Evolutionary conservation across 208 protist genomes (phyloP).

Genomic region (Trypanosoma brucei): DNA sequence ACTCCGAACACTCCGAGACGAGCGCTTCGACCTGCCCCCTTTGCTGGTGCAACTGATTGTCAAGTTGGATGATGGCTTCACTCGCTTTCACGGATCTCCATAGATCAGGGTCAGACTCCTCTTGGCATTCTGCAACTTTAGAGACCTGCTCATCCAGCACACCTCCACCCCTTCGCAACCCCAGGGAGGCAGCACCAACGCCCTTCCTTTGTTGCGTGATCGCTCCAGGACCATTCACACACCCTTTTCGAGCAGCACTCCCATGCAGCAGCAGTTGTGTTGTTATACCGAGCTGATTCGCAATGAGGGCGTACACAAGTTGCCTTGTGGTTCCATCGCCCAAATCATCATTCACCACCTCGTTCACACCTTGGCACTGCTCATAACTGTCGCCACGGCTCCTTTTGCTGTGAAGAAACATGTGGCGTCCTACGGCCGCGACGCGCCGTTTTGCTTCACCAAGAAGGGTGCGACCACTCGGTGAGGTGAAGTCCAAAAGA

Average conservation of each 20-base stretch:
- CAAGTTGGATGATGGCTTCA: conserved; percentile 19
- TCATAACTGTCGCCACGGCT: background rate
- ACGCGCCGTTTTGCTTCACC: conserved; percentile 13
- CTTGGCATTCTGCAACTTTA: too few relatives aligned
- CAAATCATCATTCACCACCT: background rate
- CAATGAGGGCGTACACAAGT: too few relatives aligned
- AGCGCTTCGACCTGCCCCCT: conserved; percentile 8
- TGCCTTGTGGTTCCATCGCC: too few relatives aligned
- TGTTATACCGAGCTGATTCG: too few relatives aligned
- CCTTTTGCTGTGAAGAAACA: conserved; percentile 7
- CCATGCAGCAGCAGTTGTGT: too few relatives aligned
- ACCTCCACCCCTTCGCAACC: too few relatives aligned
- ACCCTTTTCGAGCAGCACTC: too few relatives aligned
- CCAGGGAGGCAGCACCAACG: too few relatives aligned
- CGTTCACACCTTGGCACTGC: background rate
- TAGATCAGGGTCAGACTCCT: conserved; percentile 1
- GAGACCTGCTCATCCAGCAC: too few relatives aligned
- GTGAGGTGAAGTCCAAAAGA: conserved; percentile 11
- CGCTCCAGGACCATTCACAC: too few relatives aligned
- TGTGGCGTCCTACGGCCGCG: conserved; percentile 2
- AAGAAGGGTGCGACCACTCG: conserved; percentile 4
- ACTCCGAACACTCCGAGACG: background rate
- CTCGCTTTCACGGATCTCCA: conserved; percentile 15
- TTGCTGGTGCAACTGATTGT: conserved; percentile 17
- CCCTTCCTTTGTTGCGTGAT: too few relatives aligned